Evolutionary conservation across 345 rosid species (phyloP).

Genomic region (Toxicodendron radicans): DNA sequence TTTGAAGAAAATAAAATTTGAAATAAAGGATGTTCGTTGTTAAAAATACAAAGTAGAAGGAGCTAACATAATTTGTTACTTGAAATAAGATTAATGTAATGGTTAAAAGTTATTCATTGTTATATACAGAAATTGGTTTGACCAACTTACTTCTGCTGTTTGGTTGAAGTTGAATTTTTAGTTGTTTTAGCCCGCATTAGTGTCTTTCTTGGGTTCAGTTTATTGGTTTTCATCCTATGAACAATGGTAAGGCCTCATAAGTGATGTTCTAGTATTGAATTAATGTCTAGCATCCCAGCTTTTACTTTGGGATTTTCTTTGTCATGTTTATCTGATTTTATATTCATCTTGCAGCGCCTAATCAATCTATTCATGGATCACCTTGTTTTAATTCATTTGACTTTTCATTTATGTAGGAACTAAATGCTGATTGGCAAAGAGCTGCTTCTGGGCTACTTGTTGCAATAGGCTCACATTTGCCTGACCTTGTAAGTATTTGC

Average conservation of each 20-base stretch:
- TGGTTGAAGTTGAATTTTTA: not conserved
- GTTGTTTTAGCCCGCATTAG: not conserved
- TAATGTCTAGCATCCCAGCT: not conserved
- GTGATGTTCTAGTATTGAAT: not conserved
- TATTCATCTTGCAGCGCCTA: not conserved
- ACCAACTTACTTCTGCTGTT: not conserved
- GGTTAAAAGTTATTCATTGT: not conserved
- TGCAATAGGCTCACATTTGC: slow-evolving; percentile 85
- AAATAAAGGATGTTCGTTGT: no score
- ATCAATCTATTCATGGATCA: slow-evolving; percentile 6
- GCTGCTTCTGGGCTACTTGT: slow-evolving; percentile 86
- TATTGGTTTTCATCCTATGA: not conserved
- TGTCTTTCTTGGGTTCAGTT: slow-evolving; percentile 4
- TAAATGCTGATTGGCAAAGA: slow-evolving; percentile 91
- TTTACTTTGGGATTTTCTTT: slow-evolving; percentile 9
- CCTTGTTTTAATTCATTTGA: not conserved
- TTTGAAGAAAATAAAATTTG: no score
- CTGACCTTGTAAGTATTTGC: slow-evolving; percentile 83
- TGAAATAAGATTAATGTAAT: not conserved
- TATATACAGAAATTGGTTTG: not conserved
- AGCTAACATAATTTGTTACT: no score
- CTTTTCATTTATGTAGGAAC: slow-evolving; percentile 51
- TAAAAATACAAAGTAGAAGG: no score
- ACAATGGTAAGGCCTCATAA: not conserved
- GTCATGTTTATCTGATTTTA: not conserved